Evolutionary conservation across 441 rosid species (phyloP).

Genomic region (Pelargonium myrrhifolium): DNA sequence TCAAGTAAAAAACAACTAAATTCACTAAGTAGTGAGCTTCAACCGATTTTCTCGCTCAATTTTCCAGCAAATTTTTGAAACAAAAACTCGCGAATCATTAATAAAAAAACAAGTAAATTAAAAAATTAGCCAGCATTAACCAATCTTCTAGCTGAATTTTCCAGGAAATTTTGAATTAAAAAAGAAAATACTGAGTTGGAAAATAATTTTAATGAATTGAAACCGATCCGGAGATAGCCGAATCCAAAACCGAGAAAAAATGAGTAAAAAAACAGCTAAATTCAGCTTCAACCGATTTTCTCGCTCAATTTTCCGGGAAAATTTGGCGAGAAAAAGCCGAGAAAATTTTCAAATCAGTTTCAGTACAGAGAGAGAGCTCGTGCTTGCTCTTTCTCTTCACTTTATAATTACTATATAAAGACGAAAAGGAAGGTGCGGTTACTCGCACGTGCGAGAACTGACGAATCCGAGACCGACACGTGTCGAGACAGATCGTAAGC

Average conservation of each 20-base stretch:
- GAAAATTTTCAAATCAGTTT: neutral
- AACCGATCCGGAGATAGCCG: neutral
- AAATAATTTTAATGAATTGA: neutral
- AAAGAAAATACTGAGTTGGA: too few species aligned
- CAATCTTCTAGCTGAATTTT: too few species aligned
- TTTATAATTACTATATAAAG: neutral
- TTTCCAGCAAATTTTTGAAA: too few species aligned
- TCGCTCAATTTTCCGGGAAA: neutral
- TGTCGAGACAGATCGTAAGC: constrained; percentile 1
- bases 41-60: too few species aligned
- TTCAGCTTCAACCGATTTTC: neutral
- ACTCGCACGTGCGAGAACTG: neutral
- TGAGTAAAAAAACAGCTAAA: too few species aligned
- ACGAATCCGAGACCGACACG: neutral
- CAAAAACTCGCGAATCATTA: too few species aligned
- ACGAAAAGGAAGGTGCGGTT: neutral
- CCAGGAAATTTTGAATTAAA: too few species aligned
- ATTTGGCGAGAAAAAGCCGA: neutral
- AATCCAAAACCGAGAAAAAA: too few species aligned
- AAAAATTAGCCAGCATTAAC: too few species aligned
- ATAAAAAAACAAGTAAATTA: too few species aligned
- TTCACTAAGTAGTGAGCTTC: too few species aligned
- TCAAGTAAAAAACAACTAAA: too few species aligned
- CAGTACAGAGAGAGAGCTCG: neutral
- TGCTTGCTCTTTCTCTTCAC: neutral